A percentile compares a stretch with the other conserved stretches of the same genome.
phyloP scores from a whole-genome alignment of 2,329 filamentous ascomycete genomes.

The Kalmusia sp. region DNA sequence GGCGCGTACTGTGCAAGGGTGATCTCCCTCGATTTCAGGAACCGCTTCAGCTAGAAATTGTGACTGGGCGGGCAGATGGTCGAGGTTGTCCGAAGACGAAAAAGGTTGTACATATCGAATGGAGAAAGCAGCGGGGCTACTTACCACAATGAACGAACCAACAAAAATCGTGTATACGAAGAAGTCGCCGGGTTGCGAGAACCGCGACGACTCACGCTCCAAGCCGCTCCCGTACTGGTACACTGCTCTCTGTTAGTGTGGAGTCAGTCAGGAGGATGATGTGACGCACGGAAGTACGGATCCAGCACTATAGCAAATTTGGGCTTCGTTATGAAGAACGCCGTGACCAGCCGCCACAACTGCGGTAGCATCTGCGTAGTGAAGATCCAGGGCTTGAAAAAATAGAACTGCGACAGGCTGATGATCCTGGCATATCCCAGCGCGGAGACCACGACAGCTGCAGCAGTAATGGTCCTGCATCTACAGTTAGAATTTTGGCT shows the following conservation, averaged over 20 bases:
- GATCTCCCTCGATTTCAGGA: constrained; percentile 63
- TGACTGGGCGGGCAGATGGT: constrained; percentile 62
- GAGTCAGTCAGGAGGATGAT: not conserved
- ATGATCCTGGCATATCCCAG: constrained; percentile 66
- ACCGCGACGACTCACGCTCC: constrained; percentile 74
- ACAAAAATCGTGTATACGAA: constrained; percentile 82
- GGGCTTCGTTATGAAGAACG: constrained; percentile 65
- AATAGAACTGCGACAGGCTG: constrained; percentile 60
- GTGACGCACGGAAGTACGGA: constrained; percentile 70
- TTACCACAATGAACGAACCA: constrained; percentile 76
- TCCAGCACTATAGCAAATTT: constrained; percentile 70
- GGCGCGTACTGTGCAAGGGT: constrained; percentile 57
- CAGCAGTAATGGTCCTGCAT: constrained; percentile 70
- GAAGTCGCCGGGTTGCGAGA: constrained; percentile 78
- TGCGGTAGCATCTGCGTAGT: constrained; percentile 61
- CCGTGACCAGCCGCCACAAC: constrained; percentile 65
- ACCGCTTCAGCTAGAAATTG: constrained; percentile 58
- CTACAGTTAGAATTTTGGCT: constrained; percentile 56
- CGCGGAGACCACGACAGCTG: constrained; percentile 68
- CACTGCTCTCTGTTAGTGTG: constrained; percentile 56
- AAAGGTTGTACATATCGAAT: constrained; percentile 21
- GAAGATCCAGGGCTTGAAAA: constrained; percentile 61
- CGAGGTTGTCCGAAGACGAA: constrained; percentile 58
- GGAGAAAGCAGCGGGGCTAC: constrained; percentile 47
- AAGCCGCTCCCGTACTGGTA: constrained; percentile 79